Evolutionary conservation across 169 alveolate genomes (phyloP), one percentile per base, ranked within the genome.

Genomic region (Eimeria brunetti): DNA sequence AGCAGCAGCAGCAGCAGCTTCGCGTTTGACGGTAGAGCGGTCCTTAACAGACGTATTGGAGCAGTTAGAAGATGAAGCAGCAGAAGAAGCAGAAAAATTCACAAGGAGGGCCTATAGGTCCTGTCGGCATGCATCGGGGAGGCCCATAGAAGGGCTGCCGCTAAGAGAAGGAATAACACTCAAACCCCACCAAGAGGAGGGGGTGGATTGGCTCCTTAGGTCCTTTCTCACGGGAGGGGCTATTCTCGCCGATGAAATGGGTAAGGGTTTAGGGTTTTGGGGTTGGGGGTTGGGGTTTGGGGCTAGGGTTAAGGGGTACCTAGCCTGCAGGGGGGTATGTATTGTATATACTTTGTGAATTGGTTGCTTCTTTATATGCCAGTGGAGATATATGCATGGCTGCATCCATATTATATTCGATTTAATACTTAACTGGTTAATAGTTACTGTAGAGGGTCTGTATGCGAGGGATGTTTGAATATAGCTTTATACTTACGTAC

Each of bases 161-260:
- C 36, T 90, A 53, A 56, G 95, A n/a, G 98, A 97, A 73, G 99
- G 98, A 69, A 98, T 98, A 18, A 95, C 96, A 46, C 96, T 98
- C 84, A 98, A 98, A 89, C 99, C 98, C 14, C 98, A 98, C 95
- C 99, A 98, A 95, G 98, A 96, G 69, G 97, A 96, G 73, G 99
- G 99, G 3, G 99, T 98, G 1, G 98, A 98, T 76, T 98, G 99
- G 99, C 93, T 98, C 14, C 92, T 98, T 69, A 96, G 97, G 83
- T 97, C 99, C 11, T 96, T 97, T 86, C 97, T 98, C 49, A 95
- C 96, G 7, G 99, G 99, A 1, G 99, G 99, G 11, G 99, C 99
- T 49, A 98, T 98, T 58, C 92, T 98, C 71, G 98, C 99, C 20
- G 99, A 98, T 91, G 99, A 98, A 92, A 98, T 98, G 99, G 99